These are phyloP conservation scores for Spathaspora sp. DNA, from an alignment of 805 yeast genomes.

Conservation along the genomic window DNA sequence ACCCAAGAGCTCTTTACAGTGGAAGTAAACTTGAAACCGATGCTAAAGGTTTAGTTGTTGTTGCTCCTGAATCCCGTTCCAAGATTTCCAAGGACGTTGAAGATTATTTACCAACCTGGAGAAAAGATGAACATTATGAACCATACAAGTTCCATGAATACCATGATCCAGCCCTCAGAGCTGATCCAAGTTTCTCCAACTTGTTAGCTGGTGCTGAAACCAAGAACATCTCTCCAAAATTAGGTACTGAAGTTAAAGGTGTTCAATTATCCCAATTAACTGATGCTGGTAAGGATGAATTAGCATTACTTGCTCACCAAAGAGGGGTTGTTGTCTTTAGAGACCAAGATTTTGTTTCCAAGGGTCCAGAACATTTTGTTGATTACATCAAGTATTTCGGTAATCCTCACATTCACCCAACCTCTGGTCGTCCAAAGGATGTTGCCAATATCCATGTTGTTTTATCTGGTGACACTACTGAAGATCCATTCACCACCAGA, in stretches of 20 bases:
- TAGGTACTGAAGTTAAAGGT: conserved; percentile 65
- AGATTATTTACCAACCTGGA: conserved; percentile 30
- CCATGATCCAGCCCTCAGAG: conserved; percentile 56
- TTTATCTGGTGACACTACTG: conserved; percentile 16
- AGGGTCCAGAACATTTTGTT: conserved; percentile 29
- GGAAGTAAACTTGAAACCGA: conserved; percentile 6
- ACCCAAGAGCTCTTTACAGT: conserved; percentile 4
- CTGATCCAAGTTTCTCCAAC: conserved; percentile 50
- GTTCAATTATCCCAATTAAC: conserved; percentile 53
- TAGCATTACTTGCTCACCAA: conserved; percentile 63
- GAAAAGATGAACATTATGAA: conserved; percentile 38
- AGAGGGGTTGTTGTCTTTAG: conserved; percentile 66
- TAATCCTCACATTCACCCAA: conserved; percentile 44
- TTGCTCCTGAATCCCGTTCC: conserved; percentile 4
- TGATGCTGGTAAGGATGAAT: conserved; percentile 58
- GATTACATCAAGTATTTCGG: conserved; percentile 35
- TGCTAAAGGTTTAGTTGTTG: conserved; percentile 12
- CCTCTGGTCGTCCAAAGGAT: conserved; percentile 34
- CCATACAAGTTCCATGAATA: conserved; percentile 52
- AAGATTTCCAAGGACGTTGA: conserved; percentile 5
- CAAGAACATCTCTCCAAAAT: conserved; percentile 56
- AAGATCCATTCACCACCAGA: conserved; percentile 14
- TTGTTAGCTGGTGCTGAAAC: conserved; percentile 34
- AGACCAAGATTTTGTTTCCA: conserved; percentile 55
- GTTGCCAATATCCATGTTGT: conserved; percentile 28